A percentile compares a stretch with the other conserved stretches of the same genome.
phyloP scores from a whole-genome alignment of 768 basidiomycete genomes.

The Macrolepiota fuliginosa region DNA sequence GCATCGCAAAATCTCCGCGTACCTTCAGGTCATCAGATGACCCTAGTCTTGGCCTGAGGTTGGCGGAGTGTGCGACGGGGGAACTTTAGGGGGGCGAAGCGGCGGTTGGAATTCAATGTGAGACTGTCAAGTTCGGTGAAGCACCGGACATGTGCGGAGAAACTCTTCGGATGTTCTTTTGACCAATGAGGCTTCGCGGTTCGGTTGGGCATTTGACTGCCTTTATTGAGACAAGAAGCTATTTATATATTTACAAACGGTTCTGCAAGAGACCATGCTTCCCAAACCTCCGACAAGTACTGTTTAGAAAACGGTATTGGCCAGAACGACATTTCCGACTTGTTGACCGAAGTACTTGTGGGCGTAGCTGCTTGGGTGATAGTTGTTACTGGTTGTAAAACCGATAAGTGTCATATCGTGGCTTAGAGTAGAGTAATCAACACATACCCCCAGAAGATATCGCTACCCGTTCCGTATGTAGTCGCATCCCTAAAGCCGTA shows the following conservation, averaged over 20 bases:
- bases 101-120: neutral
- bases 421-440: neutral
- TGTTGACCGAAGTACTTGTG: conserved; percentile 35
- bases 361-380: conserved; percentile 49
- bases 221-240: neutral
- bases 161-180: neutral
- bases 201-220: too few species aligned
- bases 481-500: conserved; percentile 57
- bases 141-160: conserved; percentile 2
- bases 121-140: neutral
- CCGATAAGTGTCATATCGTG: neutral
- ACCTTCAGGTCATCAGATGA: conserved; percentile 4
- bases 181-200: too few species aligned
- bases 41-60: neutral
- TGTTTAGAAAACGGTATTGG: conserved; percentile 23
- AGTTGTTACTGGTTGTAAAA: conserved; percentile 41
- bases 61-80: neutral
- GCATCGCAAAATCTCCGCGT: neutral
- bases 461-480: conserved; percentile 38
- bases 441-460: conserved; percentile 55
- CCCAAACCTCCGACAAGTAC: neutral
- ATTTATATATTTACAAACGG: neutral
- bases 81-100: neutral
- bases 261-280: neutral
- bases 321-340: conserved; percentile 23